phyloP scores from a whole-genome alignment of 148 eudicot genomes.

The Hydrangea macrophylla region DNA sequence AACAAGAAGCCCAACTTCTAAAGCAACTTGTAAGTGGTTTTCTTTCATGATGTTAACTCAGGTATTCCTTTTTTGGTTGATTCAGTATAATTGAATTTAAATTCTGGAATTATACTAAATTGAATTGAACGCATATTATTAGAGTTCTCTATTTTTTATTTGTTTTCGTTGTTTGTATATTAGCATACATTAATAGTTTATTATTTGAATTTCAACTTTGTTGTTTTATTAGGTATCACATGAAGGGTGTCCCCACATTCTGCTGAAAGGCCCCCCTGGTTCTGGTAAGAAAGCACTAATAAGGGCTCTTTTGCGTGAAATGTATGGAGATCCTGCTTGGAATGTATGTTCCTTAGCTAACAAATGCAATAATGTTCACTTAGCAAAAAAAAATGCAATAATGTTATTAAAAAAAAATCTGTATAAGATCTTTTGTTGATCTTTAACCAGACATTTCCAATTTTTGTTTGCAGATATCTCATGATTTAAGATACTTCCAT shows the following conservation, averaged over 20 bases:
- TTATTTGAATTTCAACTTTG: background rate
- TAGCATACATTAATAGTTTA: background rate
- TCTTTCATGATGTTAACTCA: background rate
- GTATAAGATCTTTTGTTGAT: background rate
- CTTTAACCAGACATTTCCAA: background rate
- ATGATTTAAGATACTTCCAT: constrained; percentile 37
- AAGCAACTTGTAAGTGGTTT: constrained; percentile 31
- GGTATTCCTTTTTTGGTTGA: background rate
- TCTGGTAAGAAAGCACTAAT: constrained; percentile 39
- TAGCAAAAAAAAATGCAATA: background rate
- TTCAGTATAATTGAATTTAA: background rate
- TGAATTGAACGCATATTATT: too few species aligned
- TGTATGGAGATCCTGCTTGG: constrained; percentile 36
- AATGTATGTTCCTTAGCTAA: constrained; percentile 25
- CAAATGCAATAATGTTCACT: background rate
- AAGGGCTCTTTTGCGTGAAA: constrained; percentile 41
- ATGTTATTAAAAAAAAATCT: too few species aligned
- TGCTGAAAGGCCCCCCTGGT: constrained; percentile 41
- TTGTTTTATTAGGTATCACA: constrained; percentile 20
- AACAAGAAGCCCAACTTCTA: constrained; percentile 39
- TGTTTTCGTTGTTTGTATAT: background rate
- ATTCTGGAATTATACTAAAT: background rate
- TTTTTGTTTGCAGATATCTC: constrained; percentile 37
- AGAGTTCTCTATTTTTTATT: background rate
- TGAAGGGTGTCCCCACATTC: constrained; percentile 36